These are phyloP conservation scores for Geotrichum ghanense DNA, from an alignment of 805 yeast genomes.

Conservation along the genomic window DNA sequence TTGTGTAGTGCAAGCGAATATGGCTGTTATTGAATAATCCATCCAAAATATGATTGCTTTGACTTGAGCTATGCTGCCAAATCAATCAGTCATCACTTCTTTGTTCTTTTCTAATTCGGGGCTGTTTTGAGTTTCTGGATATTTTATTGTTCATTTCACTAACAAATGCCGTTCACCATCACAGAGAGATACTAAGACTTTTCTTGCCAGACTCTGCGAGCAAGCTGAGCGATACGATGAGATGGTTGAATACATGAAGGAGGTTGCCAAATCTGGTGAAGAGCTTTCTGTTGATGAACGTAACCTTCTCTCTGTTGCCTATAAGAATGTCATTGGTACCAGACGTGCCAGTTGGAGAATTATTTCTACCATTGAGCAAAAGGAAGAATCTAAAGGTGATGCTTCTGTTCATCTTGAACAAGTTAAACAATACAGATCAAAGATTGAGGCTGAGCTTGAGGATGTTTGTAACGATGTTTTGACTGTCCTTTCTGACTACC, in stretches of 20 bases:
- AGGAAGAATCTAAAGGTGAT: conserved; percentile 93
- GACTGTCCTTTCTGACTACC: conserved; percentile 74
- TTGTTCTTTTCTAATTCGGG: too few species aligned
- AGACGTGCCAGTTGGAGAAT: conserved; percentile 99
- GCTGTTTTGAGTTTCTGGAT: too few species aligned
- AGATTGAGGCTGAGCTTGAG: conserved; percentile 85
- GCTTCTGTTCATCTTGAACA: conserved; percentile 69
- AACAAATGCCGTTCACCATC: too few species aligned
- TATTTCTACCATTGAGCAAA: conserved; percentile 94
- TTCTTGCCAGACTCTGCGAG: conserved; percentile 95
- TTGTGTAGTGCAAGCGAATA: too few species aligned
- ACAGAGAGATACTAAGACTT: conserved; percentile 81
- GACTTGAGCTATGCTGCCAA: too few species aligned
- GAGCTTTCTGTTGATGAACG: conserved; percentile 97
- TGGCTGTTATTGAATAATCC: too few species aligned
- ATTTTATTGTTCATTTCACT: too few species aligned
- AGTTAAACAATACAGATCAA: conserved; percentile 88
- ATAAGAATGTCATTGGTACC: conserved; percentile 97
- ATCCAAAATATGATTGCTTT: too few species aligned
- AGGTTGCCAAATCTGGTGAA: conserved; percentile 91
- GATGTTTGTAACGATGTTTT: conserved; percentile 92
- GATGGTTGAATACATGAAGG: conserved; percentile 98
- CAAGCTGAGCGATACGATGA: conserved; percentile 99
- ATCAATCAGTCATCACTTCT: too few species aligned
- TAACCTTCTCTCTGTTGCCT: conserved; percentile 91